These are phyloP conservation scores for Starmerella apis DNA, from an alignment of 805 yeast genomes.

Conservation along the genomic window DNA sequence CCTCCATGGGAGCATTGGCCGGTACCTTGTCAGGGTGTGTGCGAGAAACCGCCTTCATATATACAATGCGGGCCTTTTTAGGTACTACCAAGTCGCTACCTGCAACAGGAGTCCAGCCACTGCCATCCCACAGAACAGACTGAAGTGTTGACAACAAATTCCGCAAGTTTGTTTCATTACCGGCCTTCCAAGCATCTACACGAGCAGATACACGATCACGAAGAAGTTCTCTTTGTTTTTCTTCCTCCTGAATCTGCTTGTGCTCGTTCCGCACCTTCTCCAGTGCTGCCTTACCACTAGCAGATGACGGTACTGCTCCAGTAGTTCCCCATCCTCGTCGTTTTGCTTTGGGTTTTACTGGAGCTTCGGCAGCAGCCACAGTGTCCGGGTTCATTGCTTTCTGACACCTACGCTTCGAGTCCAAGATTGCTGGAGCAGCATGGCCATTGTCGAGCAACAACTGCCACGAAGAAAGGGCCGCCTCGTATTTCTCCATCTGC, in stretches of 20 bases:
- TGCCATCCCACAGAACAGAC: slow-evolving; percentile 53
- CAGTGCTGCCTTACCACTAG: slow-evolving; percentile 39
- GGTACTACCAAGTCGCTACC: slow-evolving; percentile 74
- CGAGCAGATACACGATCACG: slow-evolving; percentile 52
- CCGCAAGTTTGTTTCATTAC: slow-evolving; percentile 73
- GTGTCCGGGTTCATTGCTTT: slow-evolving; percentile 49
- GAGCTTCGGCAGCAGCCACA: slow-evolving; percentile 29
- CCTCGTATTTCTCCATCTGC: slow-evolving; percentile 56
- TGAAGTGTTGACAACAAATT: slow-evolving; percentile 63
- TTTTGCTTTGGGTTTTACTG: slow-evolving; percentile 13
- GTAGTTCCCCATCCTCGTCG: slow-evolving; percentile 25
- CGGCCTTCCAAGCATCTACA: slow-evolving; percentile 54
- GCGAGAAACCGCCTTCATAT: slow-evolving; percentile 68
- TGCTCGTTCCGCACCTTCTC: slow-evolving; percentile 43
- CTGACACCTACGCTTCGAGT: slow-evolving; percentile 71
- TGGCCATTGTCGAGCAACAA: slow-evolving; percentile 57
- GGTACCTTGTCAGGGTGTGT: slow-evolving; percentile 80
- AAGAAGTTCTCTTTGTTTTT: slow-evolving; percentile 48
- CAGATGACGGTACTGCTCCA: slow-evolving; percentile 27
- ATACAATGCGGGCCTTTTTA: slow-evolving; percentile 74
- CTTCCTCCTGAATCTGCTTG: slow-evolving; percentile 38
- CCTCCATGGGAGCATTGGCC: slow-evolving; percentile 48
- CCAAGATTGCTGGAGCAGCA: slow-evolving; percentile 53
- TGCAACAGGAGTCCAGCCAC: slow-evolving; percentile 56
- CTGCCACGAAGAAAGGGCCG: slow-evolving; percentile 53